Conservation (phyloP, 1,139 yeast species). For the Candida tetrigidarum region DNA sequence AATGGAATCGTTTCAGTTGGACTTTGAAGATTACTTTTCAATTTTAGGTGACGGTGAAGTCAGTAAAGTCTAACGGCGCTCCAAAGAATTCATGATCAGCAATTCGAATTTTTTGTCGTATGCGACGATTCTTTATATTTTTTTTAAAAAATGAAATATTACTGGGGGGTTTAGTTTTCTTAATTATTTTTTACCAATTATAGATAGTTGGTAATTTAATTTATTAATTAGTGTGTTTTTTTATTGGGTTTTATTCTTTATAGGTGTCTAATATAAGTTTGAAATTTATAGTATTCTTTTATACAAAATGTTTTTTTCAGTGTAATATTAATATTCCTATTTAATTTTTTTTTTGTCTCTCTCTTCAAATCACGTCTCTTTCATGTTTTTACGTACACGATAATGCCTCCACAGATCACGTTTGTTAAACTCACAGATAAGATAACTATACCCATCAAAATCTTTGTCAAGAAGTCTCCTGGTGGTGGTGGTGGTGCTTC, state of each 20-base stretch:
- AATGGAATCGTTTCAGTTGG: conserved; percentile 11
- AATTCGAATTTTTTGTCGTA: conserved; percentile 6
- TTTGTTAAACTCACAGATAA: conserved; percentile 14
- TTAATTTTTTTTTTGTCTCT: neutral
- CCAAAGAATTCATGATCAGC: conserved; percentile 5
- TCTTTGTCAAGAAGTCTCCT: conserved; percentile 14
- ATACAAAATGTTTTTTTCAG: neutral
- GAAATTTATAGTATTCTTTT: conserved; percentile 7
- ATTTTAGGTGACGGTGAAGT: conserved; percentile 9
- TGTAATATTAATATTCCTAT: neutral
- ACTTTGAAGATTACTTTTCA: conserved; percentile 10
- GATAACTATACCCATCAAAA: conserved; percentile 15
- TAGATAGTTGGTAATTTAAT: neutral
- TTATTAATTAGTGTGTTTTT: neutral
- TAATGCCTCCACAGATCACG: conserved; percentile 21
- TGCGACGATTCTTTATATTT: conserved; percentile 9
- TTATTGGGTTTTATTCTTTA: conserved; percentile 5
- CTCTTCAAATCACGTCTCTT: neutral
- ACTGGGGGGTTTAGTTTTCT: conserved; percentile 1
- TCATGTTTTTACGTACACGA: neutral
- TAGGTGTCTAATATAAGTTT: conserved; percentile 8
- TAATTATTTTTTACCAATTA: neutral
- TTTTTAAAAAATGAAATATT: conserved; percentile 3
- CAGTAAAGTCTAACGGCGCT: conserved; percentile 9
- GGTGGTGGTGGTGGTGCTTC: neutral